Percentiles rank a stretch among this genome's conserved stretches.
These are phyloP conservation scores for Saccharomycopsis sp. DNA, from an alignment of 805 yeast genomes.

Conservation along the genomic window DNA sequence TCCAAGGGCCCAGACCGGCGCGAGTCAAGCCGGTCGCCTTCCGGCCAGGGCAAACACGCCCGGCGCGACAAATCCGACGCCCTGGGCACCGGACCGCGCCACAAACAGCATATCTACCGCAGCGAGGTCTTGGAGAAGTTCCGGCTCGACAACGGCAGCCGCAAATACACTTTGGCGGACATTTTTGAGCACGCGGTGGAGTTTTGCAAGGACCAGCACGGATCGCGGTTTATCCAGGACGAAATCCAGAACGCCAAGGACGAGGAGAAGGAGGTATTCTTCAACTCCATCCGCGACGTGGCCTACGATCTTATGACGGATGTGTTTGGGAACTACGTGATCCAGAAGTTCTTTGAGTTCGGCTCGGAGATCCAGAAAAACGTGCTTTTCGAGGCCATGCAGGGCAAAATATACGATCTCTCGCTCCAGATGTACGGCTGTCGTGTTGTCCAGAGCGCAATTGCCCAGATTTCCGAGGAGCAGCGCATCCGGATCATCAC, in stretches of 20 bases:
- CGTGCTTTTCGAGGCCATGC: slow-evolving; percentile 62
- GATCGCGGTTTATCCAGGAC: slow-evolving; percentile 94
- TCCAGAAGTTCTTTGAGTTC: slow-evolving; percentile 86
- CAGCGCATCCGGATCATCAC: slow-evolving; percentile 62
- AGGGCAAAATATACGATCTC: slow-evolving; percentile 63
- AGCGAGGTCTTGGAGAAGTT: slow-evolving; percentile 83
- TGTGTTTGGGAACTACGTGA: slow-evolving; percentile 96
- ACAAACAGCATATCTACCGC: slow-evolving; percentile 47
- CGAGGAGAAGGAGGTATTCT: slow-evolving; percentile 74
- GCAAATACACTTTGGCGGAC: slow-evolving; percentile 60
- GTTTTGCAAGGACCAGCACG: slow-evolving; percentile 93
- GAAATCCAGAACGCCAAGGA: slow-evolving; percentile 56
- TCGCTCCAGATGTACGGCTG: slow-evolving; percentile 97
- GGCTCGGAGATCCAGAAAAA: slow-evolving; percentile 67
- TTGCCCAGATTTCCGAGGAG: slow-evolving; percentile 59
- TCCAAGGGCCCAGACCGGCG: not conserved
- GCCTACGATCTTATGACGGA: slow-evolving; percentile 83
- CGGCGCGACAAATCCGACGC: not conserved
- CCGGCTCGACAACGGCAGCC: slow-evolving; percentile 52
- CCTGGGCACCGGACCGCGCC: slow-evolving; percentile 12
- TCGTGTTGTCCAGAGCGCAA: slow-evolving; percentile 90
- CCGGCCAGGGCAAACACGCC: slow-evolving; percentile 2
- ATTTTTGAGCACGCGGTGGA: slow-evolving; percentile 84
- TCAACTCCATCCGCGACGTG: slow-evolving; percentile 73
- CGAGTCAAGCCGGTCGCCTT: slow-evolving; percentile 3